These are phyloP conservation scores for Mortierella sp. DNA, from an alignment of 371 early-diverging fungal genomes.

Conservation along the genomic window DNA sequence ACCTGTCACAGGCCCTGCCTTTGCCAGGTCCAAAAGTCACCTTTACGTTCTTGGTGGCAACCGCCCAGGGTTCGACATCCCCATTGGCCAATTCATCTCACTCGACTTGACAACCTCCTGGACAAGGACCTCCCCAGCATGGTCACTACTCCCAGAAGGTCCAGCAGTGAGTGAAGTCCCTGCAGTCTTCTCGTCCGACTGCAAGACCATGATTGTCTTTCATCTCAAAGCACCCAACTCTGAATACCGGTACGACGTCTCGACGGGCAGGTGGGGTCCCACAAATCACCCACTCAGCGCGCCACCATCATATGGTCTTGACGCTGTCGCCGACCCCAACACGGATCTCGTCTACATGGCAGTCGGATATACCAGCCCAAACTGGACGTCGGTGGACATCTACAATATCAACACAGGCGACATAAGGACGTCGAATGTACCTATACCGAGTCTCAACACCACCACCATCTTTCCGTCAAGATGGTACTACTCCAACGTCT, in stretches of 20 bases:
- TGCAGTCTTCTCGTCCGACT: not conserved
- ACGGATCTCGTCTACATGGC: not conserved
- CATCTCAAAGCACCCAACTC: not conserved
- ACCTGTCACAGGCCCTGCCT: not conserved
- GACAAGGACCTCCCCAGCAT: not conserved
- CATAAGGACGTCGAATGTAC: no score
- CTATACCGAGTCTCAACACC: no score
- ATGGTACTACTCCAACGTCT: no score
- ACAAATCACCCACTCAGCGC: no score
- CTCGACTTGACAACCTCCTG: not conserved
- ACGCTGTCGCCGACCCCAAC: not conserved
- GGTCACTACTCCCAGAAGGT: not conserved
- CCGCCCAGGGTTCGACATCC: not conserved
- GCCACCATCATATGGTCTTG: no score
- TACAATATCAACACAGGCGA: no score
- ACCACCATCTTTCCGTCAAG: no score
- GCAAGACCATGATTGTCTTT: not conserved
- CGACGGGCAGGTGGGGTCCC: not conserved
- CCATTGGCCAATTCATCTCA: not conserved
- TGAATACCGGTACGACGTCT: not conserved
- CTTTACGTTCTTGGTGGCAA: not conserved
- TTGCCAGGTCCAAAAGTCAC: not conserved
- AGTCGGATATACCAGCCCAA: not conserved
- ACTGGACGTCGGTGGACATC: no score
- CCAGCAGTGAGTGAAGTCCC: not conserved